Base-by-base conservation (phyloP, 371 early-diverging fungal genomes). In the Mucor racemosus region DNA sequence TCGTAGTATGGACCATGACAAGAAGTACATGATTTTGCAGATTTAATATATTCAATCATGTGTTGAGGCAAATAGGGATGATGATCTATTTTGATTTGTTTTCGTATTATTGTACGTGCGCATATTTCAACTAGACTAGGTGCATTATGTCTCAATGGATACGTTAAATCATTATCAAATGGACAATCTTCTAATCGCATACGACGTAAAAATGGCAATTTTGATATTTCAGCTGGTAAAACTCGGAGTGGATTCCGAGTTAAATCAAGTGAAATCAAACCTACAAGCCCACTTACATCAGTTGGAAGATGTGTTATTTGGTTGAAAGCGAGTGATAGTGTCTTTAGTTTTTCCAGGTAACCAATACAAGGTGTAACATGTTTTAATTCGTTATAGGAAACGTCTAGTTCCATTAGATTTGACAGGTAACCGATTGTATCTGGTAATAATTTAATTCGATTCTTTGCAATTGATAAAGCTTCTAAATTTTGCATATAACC, bases 1-100 rank as follows among this genome's bases (percentile, higher is more conserved):
- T 91, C 89, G 77, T 94, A 92, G 66, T 88, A 91, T 14, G 97
- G 95, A 5, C 94, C 95, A 21, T 81, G 79, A 73, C 97, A 96
- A 68, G 88, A 92, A 7, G 91, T 81, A 77, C 97, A 96, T 41
- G 72, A 70, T 34, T 86, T 80, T 1, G 86, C 91, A n/a, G 84
- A 82, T 19, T 78, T 64, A 14, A 95, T 72, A 68, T 91, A 92
- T 11, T 77, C 62, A 67, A 86, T 80, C 11, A 93, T 36, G 59
- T 83, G 77, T 17, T 71, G 71, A 13, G 86, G 78, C 6, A 87
- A 62, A 50, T 70, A 73, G 31, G 76, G 17, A 31, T 64, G n/a
- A 33, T 62, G 61, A 7, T 78, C 80, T 34, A 91, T 73, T 14
- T 82, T 75, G 3, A 91, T 61, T 60, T 88, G 84, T 5, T 86